Evolutionary conservation across 805 yeast species (phyloP), one percentile per base, ranked within the genome.

Genomic region (Candida ascalaphidarum): DNA sequence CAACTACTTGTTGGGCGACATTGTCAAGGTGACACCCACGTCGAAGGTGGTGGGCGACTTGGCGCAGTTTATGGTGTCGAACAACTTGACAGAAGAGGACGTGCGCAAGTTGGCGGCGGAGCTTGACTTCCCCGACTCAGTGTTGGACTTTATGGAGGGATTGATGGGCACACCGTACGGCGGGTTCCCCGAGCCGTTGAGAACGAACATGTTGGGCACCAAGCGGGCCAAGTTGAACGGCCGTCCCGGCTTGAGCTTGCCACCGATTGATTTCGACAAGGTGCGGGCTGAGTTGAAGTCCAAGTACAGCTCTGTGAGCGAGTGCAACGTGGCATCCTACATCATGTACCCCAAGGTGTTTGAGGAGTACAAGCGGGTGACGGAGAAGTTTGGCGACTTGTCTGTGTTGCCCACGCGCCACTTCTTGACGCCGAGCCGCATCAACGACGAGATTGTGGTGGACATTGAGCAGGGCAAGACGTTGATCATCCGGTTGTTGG

Each of bases 41-140:
- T 88, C 97, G n/a, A 92, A 92, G 69, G 98, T 92, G 49, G 99
- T 92, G 39, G 98, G 98, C 47, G 99, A 92, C 53, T 74, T 92
- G 61, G 98, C 98, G n/a, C 99, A 92, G 65, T 92, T 92, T 52
- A 92, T 92, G 98, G 98, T 92, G 35, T 75, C 95, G 26, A 92
- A 92, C 70, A 86, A 86, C 61, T 71, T 92, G 48, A 69, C 78
- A 7, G 66, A 81, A 28, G 83, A 81, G 46, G 99, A 92, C 50
- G 94, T 92, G 37, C 69, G 67, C 54, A 78, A 80, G 53, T 74
- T 92, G 44, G 98, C 99, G 3, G 64, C 75, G 31, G 83, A 85
- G 37, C 73, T 92, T 46, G 98, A 92, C 62, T 89, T 92, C 95
- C 99, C 98, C 39, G 96, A 82, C 52, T 89, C 97, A 13, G 96